phyloP scores from a whole-genome alignment of 1,284 basidiomycete genomes.

The Cryptococcus sp. region DNA sequence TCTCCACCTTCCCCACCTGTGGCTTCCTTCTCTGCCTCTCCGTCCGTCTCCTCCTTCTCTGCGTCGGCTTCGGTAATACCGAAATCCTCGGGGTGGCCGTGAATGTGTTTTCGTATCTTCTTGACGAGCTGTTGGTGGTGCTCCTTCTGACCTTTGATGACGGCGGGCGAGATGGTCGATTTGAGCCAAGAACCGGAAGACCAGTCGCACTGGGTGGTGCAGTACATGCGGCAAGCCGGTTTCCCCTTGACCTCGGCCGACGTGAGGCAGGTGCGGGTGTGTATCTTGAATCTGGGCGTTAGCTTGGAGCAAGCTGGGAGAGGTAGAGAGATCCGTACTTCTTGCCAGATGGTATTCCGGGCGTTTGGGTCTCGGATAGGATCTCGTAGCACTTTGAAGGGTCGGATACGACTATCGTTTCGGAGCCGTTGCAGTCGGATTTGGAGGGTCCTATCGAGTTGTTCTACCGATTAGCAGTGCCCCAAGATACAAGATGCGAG shows the following conservation, averaged over 20 bases:
- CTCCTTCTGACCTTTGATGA: constrained; percentile 28
- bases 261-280: constrained; percentile 21
- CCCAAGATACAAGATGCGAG: no score
- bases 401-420: constrained; percentile 14
- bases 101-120: constrained; percentile 11
- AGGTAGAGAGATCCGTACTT: constrained; percentile 10
- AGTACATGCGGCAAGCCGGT: constrained; percentile 20
- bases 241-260: constrained; percentile 9
- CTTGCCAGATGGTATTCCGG: constrained; percentile 22
- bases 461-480: constrained; percentile 8
- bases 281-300: constrained; percentile 16
- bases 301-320: constrained; percentile 2
- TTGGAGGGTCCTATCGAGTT: constrained; percentile 21
- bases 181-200: constrained; percentile 17
- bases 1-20: not conserved
- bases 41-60: not conserved
- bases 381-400: constrained; percentile 18
- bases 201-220: constrained; percentile 25
- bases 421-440: constrained; percentile 17
- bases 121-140: constrained; percentile 14
- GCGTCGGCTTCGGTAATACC: not conserved
- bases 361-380: constrained; percentile 20
- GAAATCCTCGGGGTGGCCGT: constrained; percentile 18
- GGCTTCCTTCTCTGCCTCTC: not conserved
- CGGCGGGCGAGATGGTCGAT: constrained; percentile 22